Base-by-base conservation (phyloP, 2,329 filamentous ascomycete species). In the Fusarium poae region DNA sequence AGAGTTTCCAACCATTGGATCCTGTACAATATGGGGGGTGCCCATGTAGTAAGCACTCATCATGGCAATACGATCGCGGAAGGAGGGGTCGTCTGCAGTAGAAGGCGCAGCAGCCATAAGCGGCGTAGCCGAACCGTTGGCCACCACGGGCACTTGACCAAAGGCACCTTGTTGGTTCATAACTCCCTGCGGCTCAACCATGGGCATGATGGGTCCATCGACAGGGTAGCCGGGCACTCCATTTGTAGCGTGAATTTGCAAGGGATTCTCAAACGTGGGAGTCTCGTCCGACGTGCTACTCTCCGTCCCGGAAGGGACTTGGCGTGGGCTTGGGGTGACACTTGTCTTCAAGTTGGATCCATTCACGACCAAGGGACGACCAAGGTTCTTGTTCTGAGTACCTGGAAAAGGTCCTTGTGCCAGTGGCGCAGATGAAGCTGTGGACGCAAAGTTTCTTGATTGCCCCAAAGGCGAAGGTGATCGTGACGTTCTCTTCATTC, bases 381-480 rank as follows among this genome's bases (percentile, higher is more conserved):
- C 74, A 21, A 72, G 65, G 37, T 74, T 74, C 34, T 75, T 81
- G 55, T 70, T 79, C 44, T 77, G 79, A 45, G 59, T 68, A 16
- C 77, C 77, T 1, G 79, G 63, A 45, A 83, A 82, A 2, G 82
- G 76, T 0, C 77, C 76, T 4, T 81, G 78, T 30, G 71, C 42
- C n/a, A 82, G 70, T 3, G 83, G 78, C 1, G 80, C 77, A 2
- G 82, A 79, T 40, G 78, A 77, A 23, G 78, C 80, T 6, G 79
- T 81, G 0, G 78, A 71, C 0, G 84, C 83, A 32, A 81, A 80
- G 2, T 81, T 80, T 48, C 84, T 81, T 43, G 78, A 76, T 60
- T 86, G 85, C 5, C 85, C 83, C 3, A 86, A 76, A 1, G 86
- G 86, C 5, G 86, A 89, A 15, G 85, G 86, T 7, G 86, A 88